Conservation (phyloP, 164 flowering plant genomes). For the Umbellularia californica region DNA sequence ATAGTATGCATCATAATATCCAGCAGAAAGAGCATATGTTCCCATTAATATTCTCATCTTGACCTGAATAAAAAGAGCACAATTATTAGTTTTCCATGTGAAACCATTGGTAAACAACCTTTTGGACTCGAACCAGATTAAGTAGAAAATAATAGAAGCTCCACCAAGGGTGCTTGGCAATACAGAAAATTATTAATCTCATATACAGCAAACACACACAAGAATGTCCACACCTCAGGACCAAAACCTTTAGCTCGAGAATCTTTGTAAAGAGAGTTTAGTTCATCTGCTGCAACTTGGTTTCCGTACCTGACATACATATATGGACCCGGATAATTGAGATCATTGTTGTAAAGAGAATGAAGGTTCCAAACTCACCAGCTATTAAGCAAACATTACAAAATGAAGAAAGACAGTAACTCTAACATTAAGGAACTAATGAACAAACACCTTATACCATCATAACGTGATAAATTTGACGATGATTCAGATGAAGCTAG, state of each 20-base stretch:
- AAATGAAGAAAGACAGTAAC: neutral
- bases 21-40: slow-evolving; percentile 96
- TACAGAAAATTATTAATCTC: neutral
- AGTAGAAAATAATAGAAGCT: neutral
- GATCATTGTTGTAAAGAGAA: too few species aligned
- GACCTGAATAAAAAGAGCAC: slow-evolving; percentile 45
- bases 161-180: neutral
- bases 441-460: slow-evolving; percentile 77
- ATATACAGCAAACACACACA: neutral
- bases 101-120: neutral
- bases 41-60: slow-evolving; percentile 97
- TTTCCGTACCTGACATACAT: slow-evolving; percentile 63
- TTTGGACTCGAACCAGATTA: neutral
- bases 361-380: neutral
- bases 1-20: slow-evolving; percentile 98
- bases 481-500: slow-evolving; percentile 94
- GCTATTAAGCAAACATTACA: neutral
- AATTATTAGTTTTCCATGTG: neutral
- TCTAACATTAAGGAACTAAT: neutral
- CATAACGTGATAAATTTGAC: slow-evolving; percentile 93
- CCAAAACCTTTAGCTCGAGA: slow-evolving; percentile 94
- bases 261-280: slow-evolving; percentile 62
- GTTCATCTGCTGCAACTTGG: slow-evolving; percentile 68
- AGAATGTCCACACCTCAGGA: slow-evolving; percentile 53
- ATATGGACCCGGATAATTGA: neutral